Conservation (phyloP, 2,329 filamentous ascomycete genomes). For the Pseudogymnoascus sp. region DNA sequence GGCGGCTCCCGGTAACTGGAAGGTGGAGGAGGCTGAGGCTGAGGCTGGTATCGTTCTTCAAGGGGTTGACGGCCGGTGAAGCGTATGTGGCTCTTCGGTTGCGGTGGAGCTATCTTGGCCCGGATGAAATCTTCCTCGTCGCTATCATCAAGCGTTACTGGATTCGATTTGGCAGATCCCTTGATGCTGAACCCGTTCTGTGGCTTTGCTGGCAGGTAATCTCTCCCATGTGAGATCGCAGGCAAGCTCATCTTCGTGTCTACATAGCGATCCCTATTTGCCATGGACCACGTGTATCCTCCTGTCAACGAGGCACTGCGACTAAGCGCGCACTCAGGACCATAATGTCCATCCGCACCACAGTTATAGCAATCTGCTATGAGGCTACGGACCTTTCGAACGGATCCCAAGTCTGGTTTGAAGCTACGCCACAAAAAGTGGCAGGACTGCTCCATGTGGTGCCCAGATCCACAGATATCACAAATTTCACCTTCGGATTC, state of each 20-base stretch:
- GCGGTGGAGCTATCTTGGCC: slow-evolving; percentile 18
- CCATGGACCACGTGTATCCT: slow-evolving; percentile 46
- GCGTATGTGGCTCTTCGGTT: not conserved
- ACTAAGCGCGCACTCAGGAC: slow-evolving; percentile 43
- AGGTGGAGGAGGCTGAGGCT: not conserved
- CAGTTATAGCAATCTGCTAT: slow-evolving; percentile 50
- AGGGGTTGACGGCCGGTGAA: not conserved
- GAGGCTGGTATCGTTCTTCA: not conserved
- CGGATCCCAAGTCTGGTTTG: slow-evolving; percentile 32
- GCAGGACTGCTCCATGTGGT: slow-evolving; percentile 55
- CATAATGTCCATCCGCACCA: slow-evolving; percentile 48
- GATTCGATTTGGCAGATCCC: slow-evolving; percentile 24
- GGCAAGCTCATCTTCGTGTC: slow-evolving; percentile 35
- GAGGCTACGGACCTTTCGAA: slow-evolving; percentile 44
- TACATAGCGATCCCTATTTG: slow-evolving; percentile 43
- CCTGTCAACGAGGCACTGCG: slow-evolving; percentile 19
- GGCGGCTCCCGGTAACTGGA: not conserved
- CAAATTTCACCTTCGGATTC: slow-evolving; percentile 52
- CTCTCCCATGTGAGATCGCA: slow-evolving; percentile 23
- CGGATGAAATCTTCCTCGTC: slow-evolving; percentile 26
- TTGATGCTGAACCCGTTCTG: slow-evolving; percentile 25
- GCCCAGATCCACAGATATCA: slow-evolving; percentile 48
- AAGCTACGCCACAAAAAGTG: slow-evolving; percentile 55
- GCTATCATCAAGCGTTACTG: slow-evolving; percentile 24
- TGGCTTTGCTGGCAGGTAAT: slow-evolving; percentile 20